Evolutionary conservation across 2,329 filamentous ascomycete species (phyloP), one percentile per base, ranked within the genome.

Genomic region (Fusarium begoniae): DNA sequence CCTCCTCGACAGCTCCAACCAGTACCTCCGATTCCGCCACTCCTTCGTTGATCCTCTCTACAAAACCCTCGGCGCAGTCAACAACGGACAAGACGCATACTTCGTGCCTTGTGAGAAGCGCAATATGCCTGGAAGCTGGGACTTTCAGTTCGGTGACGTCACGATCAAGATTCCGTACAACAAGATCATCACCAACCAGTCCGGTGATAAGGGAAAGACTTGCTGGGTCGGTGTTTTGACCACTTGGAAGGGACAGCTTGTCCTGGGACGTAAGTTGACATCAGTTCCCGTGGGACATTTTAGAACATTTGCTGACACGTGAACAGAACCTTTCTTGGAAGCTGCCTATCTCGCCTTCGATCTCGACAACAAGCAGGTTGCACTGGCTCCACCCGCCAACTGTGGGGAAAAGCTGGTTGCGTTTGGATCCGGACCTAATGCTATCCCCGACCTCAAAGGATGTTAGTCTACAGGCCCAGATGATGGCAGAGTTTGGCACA

Each of bases 211-310:
- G 24, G 51, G 51, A 2, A 54, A 54, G 24, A 54, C 51, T 18
- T 54, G 51, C 6, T 54, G 51, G 51, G 51, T 54, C 3, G 51
- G 51, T 28, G 51, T 54, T 18, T 54, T 54, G 51, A 54, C 51
- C 0, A 54, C 51, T 0, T 54, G 51, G 51, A 54, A 54, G 11
- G 51, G 51, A 28, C 51, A 54, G 24, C 51, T 54, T 4, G 51
- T 54, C 6, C 1, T 54, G 1, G 51, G 51, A 28, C 51, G 51
- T 54, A 28, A 26, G 51, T 54, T 40, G 35, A 3, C 4, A 4
- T 12, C 9, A 2, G 0, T n/a, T 13, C 0, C 2, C 2, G 10
- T 17, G 1, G 3, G 2, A 0, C 0, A 2, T 13, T 7, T 6
- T 6, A 2, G 50, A 38, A 4, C 7, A 9, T 2, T 3, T 17